Evolutionary conservation across 192 early-diverging fungal genomes (phyloP).

Genomic region (Rhizophagus sp.): DNA sequence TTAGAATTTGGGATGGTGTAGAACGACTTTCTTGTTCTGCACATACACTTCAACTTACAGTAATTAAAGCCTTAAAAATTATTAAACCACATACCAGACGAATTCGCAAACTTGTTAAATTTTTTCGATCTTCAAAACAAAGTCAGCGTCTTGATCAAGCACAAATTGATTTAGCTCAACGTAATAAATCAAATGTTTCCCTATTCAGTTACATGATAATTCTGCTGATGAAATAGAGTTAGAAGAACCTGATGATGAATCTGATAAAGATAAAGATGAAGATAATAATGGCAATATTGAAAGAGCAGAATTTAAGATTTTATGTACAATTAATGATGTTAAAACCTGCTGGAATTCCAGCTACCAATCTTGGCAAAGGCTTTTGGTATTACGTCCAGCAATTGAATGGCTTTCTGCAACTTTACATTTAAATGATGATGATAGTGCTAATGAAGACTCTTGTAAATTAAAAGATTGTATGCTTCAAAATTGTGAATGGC

Average conservation of each 20-base stretch:
- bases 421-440: neutral
- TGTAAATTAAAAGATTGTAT: neutral
- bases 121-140: constrained; percentile 14
- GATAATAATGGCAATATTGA: neutral
- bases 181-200: neutral
- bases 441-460: neutral
- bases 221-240: neutral
- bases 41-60: constrained; percentile 19
- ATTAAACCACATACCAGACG: constrained; percentile 8
- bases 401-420: neutral
- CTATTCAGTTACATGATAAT: neutral
- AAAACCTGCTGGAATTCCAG: neutral
- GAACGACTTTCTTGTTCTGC: neutral
- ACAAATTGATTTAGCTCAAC: constrained; percentile 11
- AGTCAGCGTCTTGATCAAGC: constrained; percentile 1
- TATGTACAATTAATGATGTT: neutral
- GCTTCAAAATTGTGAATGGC: neutral
- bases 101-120: neutral
- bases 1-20: constrained; percentile 1
- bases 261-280: neutral
- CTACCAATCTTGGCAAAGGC: neutral
- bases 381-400: neutral
- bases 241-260: neutral
- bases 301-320: constrained; percentile 8
- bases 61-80: neutral